Base-by-base conservation (phyloP, 345 rosid genomes). In the Mercurialis annua region DNA sequence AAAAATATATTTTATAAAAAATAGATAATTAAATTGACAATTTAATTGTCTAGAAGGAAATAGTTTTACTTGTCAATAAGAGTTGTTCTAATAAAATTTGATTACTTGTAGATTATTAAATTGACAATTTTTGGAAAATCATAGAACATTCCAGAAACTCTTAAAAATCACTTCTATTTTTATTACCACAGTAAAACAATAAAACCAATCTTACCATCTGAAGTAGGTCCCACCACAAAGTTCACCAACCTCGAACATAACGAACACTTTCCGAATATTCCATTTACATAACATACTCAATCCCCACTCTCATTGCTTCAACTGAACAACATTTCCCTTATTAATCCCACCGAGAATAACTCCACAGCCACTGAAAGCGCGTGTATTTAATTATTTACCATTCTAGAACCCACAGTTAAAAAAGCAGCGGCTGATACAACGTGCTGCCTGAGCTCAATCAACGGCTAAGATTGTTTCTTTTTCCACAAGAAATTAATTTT, bases 341-440 rank as follows among this genome's bases (percentile, higher is more conserved):
- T 1, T 3, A 40, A 26, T 2, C 14, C 9, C 8, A 1, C 6
- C 15, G 24, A 48, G 15, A 31, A 26, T 6, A 5, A 16, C 2
- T 6, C 14, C 27, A n/a, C 7, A 10, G n/a, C 58, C 26, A 0
- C 4, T 4, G n/a, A 5, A 20, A 18, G 34, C 64, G 63, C 49
- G 64, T 64, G 52, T 3, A 40, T 4, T 26, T n/a, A n/a, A n/a
- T n/a, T n/a, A n/a, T n/a, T n/a, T n/a, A 30, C 20, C 6, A 1
- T 38, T 26, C 20, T 4, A 12, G 60, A 60, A 50, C 21, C 16
- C 9, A n/a, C 29, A 16, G 66, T 18, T 4, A 40, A 42, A 33
- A 54, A 21, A 59, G n/a, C 64, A 49, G 72, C 72, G 72, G 72
- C 72, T 6, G 20, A 59, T 49, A 18, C 72, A 49, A 38, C 24